Evolutionary conservation across 179 eudicot genomes (phyloP), one percentile per base, ranked within the genome.

Genomic region (Beta macrorhiza): DNA sequence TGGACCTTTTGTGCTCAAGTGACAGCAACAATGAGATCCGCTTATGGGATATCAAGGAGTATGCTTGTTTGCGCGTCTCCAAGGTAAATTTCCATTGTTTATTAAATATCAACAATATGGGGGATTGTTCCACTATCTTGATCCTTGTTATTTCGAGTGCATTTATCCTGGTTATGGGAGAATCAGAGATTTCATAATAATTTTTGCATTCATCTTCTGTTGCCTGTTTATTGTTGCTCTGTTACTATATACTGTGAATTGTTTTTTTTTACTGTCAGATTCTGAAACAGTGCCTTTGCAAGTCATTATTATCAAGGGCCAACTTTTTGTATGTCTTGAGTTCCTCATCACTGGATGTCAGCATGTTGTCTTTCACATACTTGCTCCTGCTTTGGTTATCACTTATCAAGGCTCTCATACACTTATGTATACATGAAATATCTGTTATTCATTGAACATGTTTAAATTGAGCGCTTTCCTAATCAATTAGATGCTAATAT

Each of bases 1-100:
- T 49, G 69, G 80, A 81, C 70, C 76, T 89, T 42, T 81, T 89
- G 58, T 85, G 87, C 82, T 90, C 90, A 67, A 89, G 90, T 80
- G 93, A 88, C 82, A 68, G 82, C 82, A 85, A 70, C 19, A 78
- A 81, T 49, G 89, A 88, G 74, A 84, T 89, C 53, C 80, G 87
- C 10, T 53, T 86, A 4, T 90, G 93, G 93, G 83, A 83, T 55
- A 15, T 85, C 71, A 79, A 76, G 37, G 71, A 78, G 13, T 22
- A 65, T 76, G 12, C 64, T 67, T 84, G 89, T 76, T 55, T 37
- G 56, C 78, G 58, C 63, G 72, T 78, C 76, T 83, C 72, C 62
- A 89, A 81, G 87, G 93, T 87, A 70, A 81, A 83, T 81, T 72
- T 44, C 32, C 16, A 10, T 29, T 51, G 45, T 15, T 47, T 7